These are phyloP conservation scores for Lolium rigidum DNA, from an alignment of 176 grass and related monocot species.

Conservation along the genomic window DNA sequence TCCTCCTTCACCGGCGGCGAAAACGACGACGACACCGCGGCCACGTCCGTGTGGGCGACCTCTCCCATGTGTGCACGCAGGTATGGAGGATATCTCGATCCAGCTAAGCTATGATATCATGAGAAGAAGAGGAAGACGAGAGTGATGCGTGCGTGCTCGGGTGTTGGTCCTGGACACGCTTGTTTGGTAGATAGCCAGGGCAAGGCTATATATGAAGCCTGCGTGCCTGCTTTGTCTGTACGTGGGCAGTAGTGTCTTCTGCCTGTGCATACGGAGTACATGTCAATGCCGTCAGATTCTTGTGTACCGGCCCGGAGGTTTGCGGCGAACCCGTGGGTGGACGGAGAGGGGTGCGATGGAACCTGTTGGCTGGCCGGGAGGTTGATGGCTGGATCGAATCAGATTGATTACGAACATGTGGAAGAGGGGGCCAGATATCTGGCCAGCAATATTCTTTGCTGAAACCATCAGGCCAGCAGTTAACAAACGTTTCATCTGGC, in stretches of 20 bases:
- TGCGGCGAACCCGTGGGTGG: constrained; percentile 42
- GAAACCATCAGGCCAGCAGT: not conserved
- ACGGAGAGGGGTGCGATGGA: not conserved
- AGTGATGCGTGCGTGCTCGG: not conserved
- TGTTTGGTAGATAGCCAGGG: not conserved
- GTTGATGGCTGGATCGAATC: not conserved
- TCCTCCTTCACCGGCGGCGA: not conserved
- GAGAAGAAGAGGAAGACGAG: not conserved
- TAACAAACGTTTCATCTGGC: not conserved
- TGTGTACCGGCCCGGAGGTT: not conserved
- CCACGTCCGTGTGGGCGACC: not conserved
- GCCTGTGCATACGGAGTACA: not conserved
- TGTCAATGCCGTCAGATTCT: not conserved
- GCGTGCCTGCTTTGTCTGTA: not conserved
- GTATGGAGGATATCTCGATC: not conserved
- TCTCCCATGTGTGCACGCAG: not conserved
- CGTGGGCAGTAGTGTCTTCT: not conserved
- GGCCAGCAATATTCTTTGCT: not conserved
- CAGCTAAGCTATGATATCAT: not conserved
- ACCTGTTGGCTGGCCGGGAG: constrained; percentile 42
- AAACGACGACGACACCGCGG: not conserved
- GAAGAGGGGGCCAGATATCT: not conserved
- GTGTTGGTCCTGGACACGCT: not conserved
- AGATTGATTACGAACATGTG: not conserved
- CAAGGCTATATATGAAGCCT: constrained; percentile 6